These are phyloP conservation scores for Pelargonium myrrhifolium DNA, from an alignment of 441 rosid genomes.

Conservation along the genomic window DNA sequence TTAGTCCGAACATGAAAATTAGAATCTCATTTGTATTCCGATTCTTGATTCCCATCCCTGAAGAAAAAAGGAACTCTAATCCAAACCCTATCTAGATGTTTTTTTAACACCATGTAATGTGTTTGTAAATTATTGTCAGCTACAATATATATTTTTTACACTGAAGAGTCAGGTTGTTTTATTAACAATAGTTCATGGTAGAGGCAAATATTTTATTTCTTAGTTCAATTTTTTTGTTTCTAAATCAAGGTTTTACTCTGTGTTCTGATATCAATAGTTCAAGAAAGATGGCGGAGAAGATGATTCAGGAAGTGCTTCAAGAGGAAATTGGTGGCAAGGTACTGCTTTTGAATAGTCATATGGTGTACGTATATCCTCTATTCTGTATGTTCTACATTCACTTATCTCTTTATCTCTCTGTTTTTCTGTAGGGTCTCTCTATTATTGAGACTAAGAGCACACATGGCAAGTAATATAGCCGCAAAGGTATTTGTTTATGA, in stretches of 20 bases:
- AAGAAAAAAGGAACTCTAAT: no score
- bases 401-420: background rate
- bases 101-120: no score
- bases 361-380: background rate
- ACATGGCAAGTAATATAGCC: conserved; percentile 13
- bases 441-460: conserved; percentile 37
- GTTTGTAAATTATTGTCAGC: no score
- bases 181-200: background rate
- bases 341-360: conserved; percentile 6
- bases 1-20: no score
- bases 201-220: background rate
- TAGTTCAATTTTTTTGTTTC: no score
- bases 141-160: no score
- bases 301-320: conserved; percentile 63
- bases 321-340: conserved; percentile 98
- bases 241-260: conserved; percentile 9
- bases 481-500: conserved; percentile 25
- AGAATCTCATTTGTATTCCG: no score
- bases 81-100: no score
- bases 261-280: conserved; percentile 25
- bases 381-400: background rate
- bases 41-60: no score
- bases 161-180: no score
- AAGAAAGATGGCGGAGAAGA: conserved; percentile 67
- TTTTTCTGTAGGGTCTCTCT: conserved; percentile 42